Conservation (phyloP, 805 yeast species). For the Myxozyma sirexii region DNA sequence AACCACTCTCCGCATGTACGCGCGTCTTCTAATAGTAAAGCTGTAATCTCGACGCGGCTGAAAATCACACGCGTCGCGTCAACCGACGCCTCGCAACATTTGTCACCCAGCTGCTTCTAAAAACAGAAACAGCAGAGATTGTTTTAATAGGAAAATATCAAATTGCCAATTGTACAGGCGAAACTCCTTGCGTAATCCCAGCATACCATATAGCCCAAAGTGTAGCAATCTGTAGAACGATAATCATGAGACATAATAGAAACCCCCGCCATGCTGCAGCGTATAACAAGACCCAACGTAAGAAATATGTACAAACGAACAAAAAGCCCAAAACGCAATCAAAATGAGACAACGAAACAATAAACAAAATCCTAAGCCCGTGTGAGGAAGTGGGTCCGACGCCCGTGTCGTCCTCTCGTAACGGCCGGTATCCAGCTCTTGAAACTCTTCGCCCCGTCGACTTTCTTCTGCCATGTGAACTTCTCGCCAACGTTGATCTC, state of each 20-base stretch:
- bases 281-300: not conserved
- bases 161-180: not conserved
- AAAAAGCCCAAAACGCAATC: not conserved
- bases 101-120: not conserved
- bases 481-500: conserved; percentile 31
- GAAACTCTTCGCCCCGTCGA: conserved; percentile 31
- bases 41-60: not conserved
- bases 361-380: not conserved
- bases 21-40: not conserved
- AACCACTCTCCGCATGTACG: no score
- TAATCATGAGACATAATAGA: not conserved
- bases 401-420: conserved; percentile 21
- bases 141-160: not conserved
- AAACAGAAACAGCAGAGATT: not conserved
- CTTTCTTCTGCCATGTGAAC: conserved; percentile 32
- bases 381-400: not conserved
- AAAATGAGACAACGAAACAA: not conserved
- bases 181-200: not conserved
- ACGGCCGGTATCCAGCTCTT: conserved; percentile 26
- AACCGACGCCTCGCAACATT: not conserved
- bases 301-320: not conserved
- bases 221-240: not conserved
- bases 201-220: not conserved
- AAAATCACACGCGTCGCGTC: not conserved
- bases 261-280: not conserved